Evolutionary conservation across 441 rosid genomes (phyloP).

Genomic region (Jatropha multifida): DNA sequence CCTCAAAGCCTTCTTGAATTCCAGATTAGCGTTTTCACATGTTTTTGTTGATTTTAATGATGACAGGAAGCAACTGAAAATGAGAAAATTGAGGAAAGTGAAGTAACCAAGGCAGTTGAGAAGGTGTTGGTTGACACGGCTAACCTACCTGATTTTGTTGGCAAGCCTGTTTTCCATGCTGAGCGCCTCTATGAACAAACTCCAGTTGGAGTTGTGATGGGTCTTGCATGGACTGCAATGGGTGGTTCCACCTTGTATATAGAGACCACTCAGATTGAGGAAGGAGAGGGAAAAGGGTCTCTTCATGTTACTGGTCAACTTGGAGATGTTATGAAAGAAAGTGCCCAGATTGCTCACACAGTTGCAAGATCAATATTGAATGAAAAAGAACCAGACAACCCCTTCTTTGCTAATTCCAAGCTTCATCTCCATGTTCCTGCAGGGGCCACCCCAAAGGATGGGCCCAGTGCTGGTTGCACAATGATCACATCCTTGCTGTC

Average conservation of each 20-base stretch:
- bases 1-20: not conserved
- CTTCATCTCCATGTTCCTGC: constrained; percentile 96
- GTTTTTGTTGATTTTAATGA: not conserved
- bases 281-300: constrained; percentile 78
- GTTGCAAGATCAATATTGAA: constrained; percentile 64
- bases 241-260: constrained; percentile 94
- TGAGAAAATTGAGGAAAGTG: constrained; percentile 39
- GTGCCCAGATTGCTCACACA: constrained; percentile 90
- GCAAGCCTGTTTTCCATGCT: constrained; percentile 90
- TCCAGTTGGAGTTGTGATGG: constrained; percentile 94
- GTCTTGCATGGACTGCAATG: constrained; percentile 98
- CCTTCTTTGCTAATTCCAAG: constrained; percentile 69
- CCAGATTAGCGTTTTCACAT: not conserved
- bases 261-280: constrained; percentile 76
- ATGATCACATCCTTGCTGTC: constrained; percentile 95
- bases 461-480: constrained; percentile 98
- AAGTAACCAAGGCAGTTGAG: constrained; percentile 39
- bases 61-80: constrained; percentile 45
- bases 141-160: constrained; percentile 76
- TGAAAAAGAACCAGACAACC: constrained; percentile 62
- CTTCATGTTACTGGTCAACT: constrained; percentile 82
- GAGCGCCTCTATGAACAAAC: constrained; percentile 79
- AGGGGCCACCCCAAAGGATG: constrained; percentile 92
- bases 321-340: constrained; percentile 98
- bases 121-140: constrained; percentile 66